Evolutionary conservation across 805 yeast genomes (phyloP), one percentile per base, ranked within the genome.

Genomic region (Candida argentea): DNA sequence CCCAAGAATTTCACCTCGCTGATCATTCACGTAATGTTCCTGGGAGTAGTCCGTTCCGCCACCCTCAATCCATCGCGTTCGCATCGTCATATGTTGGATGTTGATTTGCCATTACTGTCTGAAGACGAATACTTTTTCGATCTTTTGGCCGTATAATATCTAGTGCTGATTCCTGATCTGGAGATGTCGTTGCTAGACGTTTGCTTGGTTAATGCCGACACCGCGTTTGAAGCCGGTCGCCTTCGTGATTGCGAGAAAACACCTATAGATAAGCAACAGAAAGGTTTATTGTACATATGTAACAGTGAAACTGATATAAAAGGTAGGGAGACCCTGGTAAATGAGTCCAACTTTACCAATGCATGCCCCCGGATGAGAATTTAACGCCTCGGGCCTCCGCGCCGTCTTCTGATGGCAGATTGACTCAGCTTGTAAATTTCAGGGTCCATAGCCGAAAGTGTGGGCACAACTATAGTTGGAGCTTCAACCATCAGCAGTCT

Each of bases 161-260:
- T 69, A 20, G 50, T 65, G 8, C 50, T 59, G 4, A 44, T 67
- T 0, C 70, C 72, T 0, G 67, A 63, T 14, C 73, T 69, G 3
- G n/a, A n/a, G n/a, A 61, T 72, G 42, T 55, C 60, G 16, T 52
- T 75, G 10, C 44, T 60, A 9, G 74, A 75, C 25, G 74, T 66
- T 2, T 77, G 83, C 41, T 57, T 65, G 14, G 52, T 62, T 39
- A 80, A 80, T 43, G 68, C 83, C 1, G 52, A 60, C 11, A 55
- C 72, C 6, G 81, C 81, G 1, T 65, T 65, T 1, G 57, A 62
- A 25, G 78, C 64, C 1, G 60, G 62, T 11, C 50, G 61, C 27
- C 57, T 55, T 29, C 50, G 82, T 33, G 80, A 74, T 30, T 60
- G 76, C 30, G 82, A 74, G 42, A n/a, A n/a, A n/a, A n/a, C n/a